phyloP scores from a whole-genome alignment of 2,329 filamentous ascomycete genomes.

The Cercospora citrullina region DNA sequence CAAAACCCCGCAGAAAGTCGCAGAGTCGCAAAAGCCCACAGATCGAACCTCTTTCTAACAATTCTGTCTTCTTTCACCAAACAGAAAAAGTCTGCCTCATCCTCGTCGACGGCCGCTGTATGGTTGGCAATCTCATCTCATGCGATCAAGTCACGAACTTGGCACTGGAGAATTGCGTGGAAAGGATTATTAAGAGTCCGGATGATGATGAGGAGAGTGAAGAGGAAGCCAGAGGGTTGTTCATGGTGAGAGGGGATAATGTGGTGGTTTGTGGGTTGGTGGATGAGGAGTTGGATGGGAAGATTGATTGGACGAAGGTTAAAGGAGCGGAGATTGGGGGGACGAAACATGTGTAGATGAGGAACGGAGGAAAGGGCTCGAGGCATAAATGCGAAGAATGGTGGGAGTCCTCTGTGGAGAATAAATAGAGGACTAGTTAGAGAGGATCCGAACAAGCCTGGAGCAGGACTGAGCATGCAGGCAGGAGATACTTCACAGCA shows the following conservation, averaged over 20 bases:
- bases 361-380: neutral
- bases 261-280: constrained; percentile 87
- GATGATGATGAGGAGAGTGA: constrained; percentile 81
- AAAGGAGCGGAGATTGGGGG: constrained; percentile 79
- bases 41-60: neutral
- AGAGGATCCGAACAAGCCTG: neutral
- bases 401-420: neutral
- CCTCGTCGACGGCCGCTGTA: constrained; percentile 85
- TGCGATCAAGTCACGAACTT: constrained; percentile 93
- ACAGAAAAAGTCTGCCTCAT: constrained; percentile 88
- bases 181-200: constrained; percentile 83
- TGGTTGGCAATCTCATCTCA: constrained; percentile 72
- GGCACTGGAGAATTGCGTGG: constrained; percentile 77
- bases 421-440: too few relatives aligned
- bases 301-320: constrained; percentile 91
- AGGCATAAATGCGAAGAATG: neutral
- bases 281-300: constrained; percentile 82
- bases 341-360: constrained; percentile 59
- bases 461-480: neutral
- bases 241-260: constrained; percentile 91
- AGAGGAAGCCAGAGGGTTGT: constrained; percentile 80
- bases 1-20: neutral
- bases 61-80: neutral
- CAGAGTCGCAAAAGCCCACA: neutral
- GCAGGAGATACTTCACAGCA: neutral